phyloP scores from a whole-genome alignment of 352 stramenopile species.

The Globisporangium echinulatum region DNA sequence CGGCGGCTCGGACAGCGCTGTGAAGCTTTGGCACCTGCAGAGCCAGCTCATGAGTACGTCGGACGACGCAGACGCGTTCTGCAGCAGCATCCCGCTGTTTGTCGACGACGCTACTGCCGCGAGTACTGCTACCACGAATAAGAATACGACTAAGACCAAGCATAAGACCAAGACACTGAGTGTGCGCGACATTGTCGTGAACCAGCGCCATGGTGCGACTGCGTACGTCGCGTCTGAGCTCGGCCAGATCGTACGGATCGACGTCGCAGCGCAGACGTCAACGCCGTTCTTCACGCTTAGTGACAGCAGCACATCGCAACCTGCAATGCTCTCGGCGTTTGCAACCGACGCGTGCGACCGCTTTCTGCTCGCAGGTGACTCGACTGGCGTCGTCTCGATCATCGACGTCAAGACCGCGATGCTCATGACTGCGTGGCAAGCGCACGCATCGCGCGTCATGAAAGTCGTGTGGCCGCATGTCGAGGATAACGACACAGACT shows the following conservation, averaged over 20 bases:
- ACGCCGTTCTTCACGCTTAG: conserved; percentile 27
- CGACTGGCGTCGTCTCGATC: conserved; percentile 37
- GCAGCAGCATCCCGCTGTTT: conserved; percentile 13
- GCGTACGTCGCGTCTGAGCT: conserved; percentile 65
- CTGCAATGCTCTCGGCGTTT: conserved; percentile 33
- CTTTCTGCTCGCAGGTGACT: conserved; percentile 52
- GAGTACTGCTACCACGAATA: conserved; percentile 1
- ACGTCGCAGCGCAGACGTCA: conserved; percentile 24
- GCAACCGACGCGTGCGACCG: conserved; percentile 23
- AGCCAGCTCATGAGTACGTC: conserved; percentile 47
- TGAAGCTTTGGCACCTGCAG: conserved; percentile 73
- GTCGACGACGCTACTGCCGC: neutral
- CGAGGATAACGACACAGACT: too few relatives aligned
- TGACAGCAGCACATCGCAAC: neutral
- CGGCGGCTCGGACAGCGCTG: conserved; percentile 66
- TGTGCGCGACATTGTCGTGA: conserved; percentile 46
- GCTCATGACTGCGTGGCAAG: conserved; percentile 35
- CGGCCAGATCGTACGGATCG: conserved; percentile 42
- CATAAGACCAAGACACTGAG: conserved; percentile 27
- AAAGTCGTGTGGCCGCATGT: conserved; percentile 53
- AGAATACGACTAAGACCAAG: conserved; percentile 13
- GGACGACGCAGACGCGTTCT: conserved; percentile 10
- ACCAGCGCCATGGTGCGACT: conserved; percentile 16
- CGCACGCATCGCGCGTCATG: conserved; percentile 53
- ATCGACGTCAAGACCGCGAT: conserved; percentile 31